Evolutionary conservation across 2,329 filamentous ascomycete species (phyloP).

Genomic region (Aspergillus calidoustus): DNA sequence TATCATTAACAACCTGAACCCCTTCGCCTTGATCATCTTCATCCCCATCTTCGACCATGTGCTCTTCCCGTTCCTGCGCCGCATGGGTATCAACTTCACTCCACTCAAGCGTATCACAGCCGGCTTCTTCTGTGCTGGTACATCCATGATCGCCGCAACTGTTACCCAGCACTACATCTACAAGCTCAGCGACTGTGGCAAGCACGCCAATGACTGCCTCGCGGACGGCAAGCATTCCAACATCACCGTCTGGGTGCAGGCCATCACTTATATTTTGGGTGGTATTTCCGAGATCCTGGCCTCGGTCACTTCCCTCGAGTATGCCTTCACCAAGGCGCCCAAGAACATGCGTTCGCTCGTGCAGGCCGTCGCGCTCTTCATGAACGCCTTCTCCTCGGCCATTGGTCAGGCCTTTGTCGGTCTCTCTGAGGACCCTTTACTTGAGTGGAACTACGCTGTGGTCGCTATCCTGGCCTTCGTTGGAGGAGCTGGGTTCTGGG

Average conservation of each 20-base stretch:
- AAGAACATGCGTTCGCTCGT: conserved; percentile 76
- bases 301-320: conserved; percentile 68
- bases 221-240: conserved; percentile 48
- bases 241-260: conserved; percentile 67
- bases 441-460: conserved; percentile 74
- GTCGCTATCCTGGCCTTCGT: conserved; percentile 66
- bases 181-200: conserved; percentile 63
- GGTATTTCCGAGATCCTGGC: conserved; percentile 62
- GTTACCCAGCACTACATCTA: conserved; percentile 62
- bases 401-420: conserved; percentile 70
- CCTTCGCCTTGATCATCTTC: conserved; percentile 57
- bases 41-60: conserved; percentile 59
- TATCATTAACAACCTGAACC: conserved; percentile 59
- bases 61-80: conserved; percentile 56
- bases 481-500: conserved; percentile 70
- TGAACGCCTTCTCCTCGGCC: conserved; percentile 69
- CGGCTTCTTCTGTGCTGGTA: conserved; percentile 54
- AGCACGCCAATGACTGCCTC: conserved; percentile 55
- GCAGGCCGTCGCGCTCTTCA: conserved; percentile 69
- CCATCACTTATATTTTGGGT: conserved; percentile 56
- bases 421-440: conserved; percentile 66
- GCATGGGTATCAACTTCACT: conserved; percentile 53
- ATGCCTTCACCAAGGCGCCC: conserved; percentile 76
- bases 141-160: conserved; percentile 55
- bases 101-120: conserved; percentile 59